Percentiles rank a stretch among this genome's conserved stretches.
Evolutionary conservation across 768 basidiomycete genomes (phyloP).

Genomic region (Tremella fuciformis): DNA sequence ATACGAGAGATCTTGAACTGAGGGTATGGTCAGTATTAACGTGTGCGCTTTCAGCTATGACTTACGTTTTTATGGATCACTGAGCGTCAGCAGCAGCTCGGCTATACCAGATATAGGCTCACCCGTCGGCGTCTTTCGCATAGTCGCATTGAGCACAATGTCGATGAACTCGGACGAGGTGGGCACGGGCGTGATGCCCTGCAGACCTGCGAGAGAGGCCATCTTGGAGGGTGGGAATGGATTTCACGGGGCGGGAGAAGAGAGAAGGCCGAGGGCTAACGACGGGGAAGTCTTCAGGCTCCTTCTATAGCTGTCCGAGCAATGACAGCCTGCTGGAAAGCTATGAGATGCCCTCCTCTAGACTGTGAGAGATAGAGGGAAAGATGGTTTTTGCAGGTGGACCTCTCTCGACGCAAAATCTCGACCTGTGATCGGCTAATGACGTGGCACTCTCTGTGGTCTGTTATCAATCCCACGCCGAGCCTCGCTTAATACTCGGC

Average conservation of each 20-base stretch:
- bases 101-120: not conserved
- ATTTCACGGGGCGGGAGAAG: not conserved
- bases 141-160: conserved; percentile 59
- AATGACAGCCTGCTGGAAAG: too few relatives aligned
- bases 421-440: not conserved
- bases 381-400: conserved; percentile 6
- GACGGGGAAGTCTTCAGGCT: not conserved
- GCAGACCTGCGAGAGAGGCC: conserved; percentile 61
- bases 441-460: too few relatives aligned
- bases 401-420: conserved; percentile 7
- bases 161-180: conserved; percentile 85
- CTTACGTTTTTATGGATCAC: conserved; percentile 90
- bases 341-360: too few relatives aligned
- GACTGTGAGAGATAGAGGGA: not conserved
- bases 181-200: conserved; percentile 97
- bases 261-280: not conserved
- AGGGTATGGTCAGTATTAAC: conserved; percentile 1
- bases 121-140: conserved; percentile 88
- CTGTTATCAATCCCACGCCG: too few relatives aligned
- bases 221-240: conserved; percentile 18
- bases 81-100: not conserved
- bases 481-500: too few relatives aligned
- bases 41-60: not conserved
- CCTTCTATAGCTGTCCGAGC: too few relatives aligned
- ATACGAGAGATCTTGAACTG: conserved; percentile 96